Percentiles rank a stretch among this genome's conserved stretches.
Conservation (phyloP, 768 basidiomycete genomes). For the Tricholoma sp. region DNA sequence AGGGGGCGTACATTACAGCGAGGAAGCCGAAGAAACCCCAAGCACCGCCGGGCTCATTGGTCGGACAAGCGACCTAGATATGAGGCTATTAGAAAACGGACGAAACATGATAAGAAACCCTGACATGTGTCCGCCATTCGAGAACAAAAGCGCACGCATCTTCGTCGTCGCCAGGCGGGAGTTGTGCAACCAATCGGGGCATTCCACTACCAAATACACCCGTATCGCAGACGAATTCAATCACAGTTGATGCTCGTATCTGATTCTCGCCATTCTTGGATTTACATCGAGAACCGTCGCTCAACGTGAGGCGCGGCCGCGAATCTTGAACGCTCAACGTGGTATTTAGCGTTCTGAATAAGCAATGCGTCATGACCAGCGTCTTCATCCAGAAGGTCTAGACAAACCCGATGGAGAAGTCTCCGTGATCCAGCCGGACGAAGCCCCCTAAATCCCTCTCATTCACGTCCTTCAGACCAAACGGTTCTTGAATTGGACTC, state of each 20-base stretch:
- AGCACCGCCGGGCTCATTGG: conserved; percentile 46
- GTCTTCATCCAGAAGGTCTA: neutral
- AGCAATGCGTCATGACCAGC: neutral
- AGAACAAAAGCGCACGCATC: conserved; percentile 72
- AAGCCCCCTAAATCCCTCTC: conserved; percentile 56
- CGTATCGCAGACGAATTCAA: conserved; percentile 76
- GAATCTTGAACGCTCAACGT: conserved; percentile 51
- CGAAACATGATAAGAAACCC: conserved; percentile 14
- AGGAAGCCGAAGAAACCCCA: conserved; percentile 53
- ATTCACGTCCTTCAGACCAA: conserved; percentile 49
- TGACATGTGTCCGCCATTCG: conserved; percentile 80
- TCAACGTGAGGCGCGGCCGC: conserved; percentile 50
- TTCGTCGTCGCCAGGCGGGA: conserved; percentile 60
- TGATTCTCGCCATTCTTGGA: conserved; percentile 31
- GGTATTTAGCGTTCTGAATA: conserved; percentile 48
- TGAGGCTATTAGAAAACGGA: neutral
- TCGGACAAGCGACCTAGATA: conserved; percentile 65
- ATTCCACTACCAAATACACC: conserved; percentile 52
- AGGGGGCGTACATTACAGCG: conserved; percentile 50
- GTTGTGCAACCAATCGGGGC: conserved; percentile 55
- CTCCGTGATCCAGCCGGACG: conserved; percentile 54
- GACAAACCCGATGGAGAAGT: conserved; percentile 69
- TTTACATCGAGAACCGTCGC: conserved; percentile 62
- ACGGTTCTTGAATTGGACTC: conserved; percentile 49
- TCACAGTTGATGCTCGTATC: conserved; percentile 54